Percentiles rank a stretch among this genome's conserved stretches.
These are phyloP conservation scores for Trichoderma breve DNA, from an alignment of 2,329 filamentous ascomycete species.

Conservation along the genomic window DNA sequence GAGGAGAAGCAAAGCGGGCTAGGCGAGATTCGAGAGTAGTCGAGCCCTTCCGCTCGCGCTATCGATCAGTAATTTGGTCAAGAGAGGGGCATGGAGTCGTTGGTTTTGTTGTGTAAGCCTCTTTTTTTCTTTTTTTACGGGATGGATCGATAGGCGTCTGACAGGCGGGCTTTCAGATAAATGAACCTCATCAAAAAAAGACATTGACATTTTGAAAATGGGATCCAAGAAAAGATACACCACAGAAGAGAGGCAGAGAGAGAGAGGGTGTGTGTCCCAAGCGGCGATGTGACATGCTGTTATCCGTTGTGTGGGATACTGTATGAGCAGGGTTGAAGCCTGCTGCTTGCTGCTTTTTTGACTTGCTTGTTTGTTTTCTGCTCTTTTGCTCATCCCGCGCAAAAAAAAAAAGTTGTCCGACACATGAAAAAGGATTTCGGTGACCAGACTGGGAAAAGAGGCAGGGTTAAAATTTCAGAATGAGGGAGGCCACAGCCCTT, in stretches of 20 bases:
- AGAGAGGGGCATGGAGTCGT: neutral
- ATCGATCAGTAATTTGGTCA: neutral
- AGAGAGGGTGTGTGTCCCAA: neutral
- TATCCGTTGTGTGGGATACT: neutral
- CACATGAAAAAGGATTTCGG: neutral
- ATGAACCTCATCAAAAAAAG: neutral
- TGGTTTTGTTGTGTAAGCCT: neutral
- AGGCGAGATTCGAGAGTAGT: neutral
- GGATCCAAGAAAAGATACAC: neutral
- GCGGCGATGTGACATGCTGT: constrained; percentile 4
- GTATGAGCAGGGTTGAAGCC: neutral
- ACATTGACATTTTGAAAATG: neutral
- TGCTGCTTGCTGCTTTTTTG: neutral
- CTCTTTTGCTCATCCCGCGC: neutral
- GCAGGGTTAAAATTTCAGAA: neutral
- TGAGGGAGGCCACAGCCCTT: neutral
- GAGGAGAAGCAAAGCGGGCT: neutral
- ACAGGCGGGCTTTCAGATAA: constrained; percentile 1
- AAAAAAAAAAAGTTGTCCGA: neutral
- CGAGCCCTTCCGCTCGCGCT: neutral
- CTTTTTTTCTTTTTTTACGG: neutral
- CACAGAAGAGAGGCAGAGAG: neutral
- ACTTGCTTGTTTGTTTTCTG: neutral
- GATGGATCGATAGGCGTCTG: constrained; percentile 19
- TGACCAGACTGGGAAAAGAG: neutral